Evolutionary conservation across 331 rosid species (phyloP), one percentile per base, ranked within the genome.

Genomic region (Stylosanthes scabra): DNA sequence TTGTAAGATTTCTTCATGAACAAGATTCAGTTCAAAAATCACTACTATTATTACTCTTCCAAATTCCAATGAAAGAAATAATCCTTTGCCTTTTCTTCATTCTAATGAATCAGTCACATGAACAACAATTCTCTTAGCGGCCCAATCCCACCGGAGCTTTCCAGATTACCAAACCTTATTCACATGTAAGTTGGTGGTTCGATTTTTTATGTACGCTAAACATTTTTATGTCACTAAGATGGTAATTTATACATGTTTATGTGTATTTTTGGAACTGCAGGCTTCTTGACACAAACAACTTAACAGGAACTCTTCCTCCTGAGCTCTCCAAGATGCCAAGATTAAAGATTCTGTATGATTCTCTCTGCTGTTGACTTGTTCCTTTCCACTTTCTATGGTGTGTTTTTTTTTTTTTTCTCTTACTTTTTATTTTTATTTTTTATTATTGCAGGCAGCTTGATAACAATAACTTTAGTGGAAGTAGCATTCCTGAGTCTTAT

Each of bases 91-190:
- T 12, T 65, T 78, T 64, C 8, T 16, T 20, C 25, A 20, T 20
- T 16, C 66, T 41, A 8, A 60, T 86, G 82, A 86, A 50, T n/a
- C 90, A 95, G 98, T 89, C 98, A 95, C 87, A 92, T 95, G 99
- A 95, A 95, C 84, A 92, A 95, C 87, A 95, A 95, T 82, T 95
- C 99, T 60, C 89, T 95, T 37, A 87, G 89, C n/a, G 99, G 99
- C 45, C 90, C 85, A 76, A 83, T 95, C 74, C 99, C 98, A 2
- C 15, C 60, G 15, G 84, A 82, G 80, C 86, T 95, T 52, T 90
- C 86, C 59, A 68, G 37, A 61, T 81, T 95, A 83, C 85, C 87
- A 7, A 69, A 0, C 4, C 97, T 95, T 69, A 27, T 83, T 9
- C 99, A 95, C 64, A 41, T 95, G 98, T 95, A 81, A 88, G 99